Conservation (phyloP, 1,139 yeast genomes). For the Sporopachydermia cereana region DNA sequence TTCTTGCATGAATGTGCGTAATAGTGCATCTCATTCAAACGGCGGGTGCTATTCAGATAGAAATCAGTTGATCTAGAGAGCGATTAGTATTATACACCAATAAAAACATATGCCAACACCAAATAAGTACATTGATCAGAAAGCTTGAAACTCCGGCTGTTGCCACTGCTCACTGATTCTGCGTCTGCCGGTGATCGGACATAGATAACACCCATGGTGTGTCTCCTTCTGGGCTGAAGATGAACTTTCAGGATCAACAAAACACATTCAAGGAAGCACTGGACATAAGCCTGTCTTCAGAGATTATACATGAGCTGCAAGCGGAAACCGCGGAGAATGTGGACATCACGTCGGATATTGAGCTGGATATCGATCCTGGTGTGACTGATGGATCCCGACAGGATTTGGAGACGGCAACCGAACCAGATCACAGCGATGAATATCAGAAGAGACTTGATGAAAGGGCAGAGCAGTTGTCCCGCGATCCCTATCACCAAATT, state of each 20-base stretch:
- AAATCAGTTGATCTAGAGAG: too few relatives aligned
- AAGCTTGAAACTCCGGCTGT: too few relatives aligned
- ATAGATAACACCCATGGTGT: too few relatives aligned
- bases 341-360: slow-evolving; percentile 17
- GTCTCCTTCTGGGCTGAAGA: neutral
- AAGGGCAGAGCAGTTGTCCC: slow-evolving; percentile 16
- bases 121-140: too few relatives aligned
- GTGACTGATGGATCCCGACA: neutral
- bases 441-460: slow-evolving; percentile 15
- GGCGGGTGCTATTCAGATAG: too few relatives aligned
- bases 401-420: slow-evolving; percentile 8
- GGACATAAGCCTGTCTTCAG: neutral
- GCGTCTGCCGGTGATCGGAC: too few relatives aligned
- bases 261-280: slow-evolving; percentile 3
- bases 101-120: too few relatives aligned
- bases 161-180: too few relatives aligned
- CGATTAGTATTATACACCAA: too few relatives aligned
- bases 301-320: slow-evolving; percentile 3
- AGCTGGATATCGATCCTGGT: slow-evolving; percentile 14
- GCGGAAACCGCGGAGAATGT: slow-evolving; percentile 18
- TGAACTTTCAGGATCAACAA: neutral
- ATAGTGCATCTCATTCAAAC: too few relatives aligned
- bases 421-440: slow-evolving; percentile 5
- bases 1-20: neutral
- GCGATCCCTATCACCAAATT: slow-evolving; percentile 7